Percentiles rank a stretch among this genome's conserved stretches.
Evolutionary conservation across 208 protist species (phyloP).

Genomic region (Vickermania spadyakhi): DNA sequence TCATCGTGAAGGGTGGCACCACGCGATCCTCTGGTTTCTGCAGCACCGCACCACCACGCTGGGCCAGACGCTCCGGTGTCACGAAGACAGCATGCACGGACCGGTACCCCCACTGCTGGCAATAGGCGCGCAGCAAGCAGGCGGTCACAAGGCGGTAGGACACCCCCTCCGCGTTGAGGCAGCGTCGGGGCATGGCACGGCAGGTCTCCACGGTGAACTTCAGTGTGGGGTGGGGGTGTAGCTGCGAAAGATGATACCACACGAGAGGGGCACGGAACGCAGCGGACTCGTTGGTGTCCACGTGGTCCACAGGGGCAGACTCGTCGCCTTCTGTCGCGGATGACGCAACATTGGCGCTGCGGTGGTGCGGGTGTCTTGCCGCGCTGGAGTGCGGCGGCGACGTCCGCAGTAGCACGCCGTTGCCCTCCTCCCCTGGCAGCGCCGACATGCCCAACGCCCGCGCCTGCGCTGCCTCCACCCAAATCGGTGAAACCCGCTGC

Average conservation of each 20-base stretch:
- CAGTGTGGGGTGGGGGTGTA: not conserved
- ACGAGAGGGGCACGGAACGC: not conserved
- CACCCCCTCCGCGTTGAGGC: constrained; percentile 18
- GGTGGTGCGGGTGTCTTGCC: too few species aligned
- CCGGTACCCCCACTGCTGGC: constrained; percentile 15
- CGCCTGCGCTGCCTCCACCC: not conserved
- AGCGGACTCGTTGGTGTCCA: not conserved
- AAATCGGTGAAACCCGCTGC: not conserved
- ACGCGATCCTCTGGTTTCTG: constrained; percentile 1
- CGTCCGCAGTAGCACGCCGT: too few species aligned
- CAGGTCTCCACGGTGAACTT: not conserved
- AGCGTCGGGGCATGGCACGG: constrained; percentile 4
- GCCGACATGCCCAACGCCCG: not conserved
- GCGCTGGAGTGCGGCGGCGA: too few species aligned
- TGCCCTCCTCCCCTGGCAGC: not conserved
- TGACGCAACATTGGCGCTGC: too few species aligned
- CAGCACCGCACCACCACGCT: constrained; percentile 10
- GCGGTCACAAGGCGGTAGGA: constrained; percentile 24
- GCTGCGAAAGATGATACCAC: not conserved
- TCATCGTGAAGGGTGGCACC: constrained; percentile 31
- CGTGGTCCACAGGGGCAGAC: not conserved
- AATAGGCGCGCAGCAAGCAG: constrained; percentile 53
- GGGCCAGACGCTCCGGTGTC: constrained; percentile 16
- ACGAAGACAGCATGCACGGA: constrained; percentile 19
- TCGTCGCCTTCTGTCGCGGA: not conserved